Base-by-base conservation (phyloP, 495 filamentous ascomycete species). In the Hyaloscypha variabilis region DNA sequence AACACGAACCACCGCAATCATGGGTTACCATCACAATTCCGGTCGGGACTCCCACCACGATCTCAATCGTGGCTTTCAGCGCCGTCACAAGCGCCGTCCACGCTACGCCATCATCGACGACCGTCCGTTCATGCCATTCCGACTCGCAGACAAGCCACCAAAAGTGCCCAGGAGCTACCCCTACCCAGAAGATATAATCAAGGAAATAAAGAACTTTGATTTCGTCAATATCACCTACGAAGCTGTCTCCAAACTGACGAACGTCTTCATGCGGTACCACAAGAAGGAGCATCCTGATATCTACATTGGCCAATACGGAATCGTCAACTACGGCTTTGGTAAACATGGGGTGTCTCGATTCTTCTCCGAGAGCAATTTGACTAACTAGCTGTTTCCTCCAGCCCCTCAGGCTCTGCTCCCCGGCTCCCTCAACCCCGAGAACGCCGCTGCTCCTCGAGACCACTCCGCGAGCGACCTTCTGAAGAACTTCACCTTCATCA, bases 351-450 rank as follows among this genome's bases (percentile, higher is more conserved):
- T 25, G 10, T 28, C 28, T 26, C 24, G 14, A 28, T 11, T 56
- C 14, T 26, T 29, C n/a, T 28, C 25, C 13, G 6, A 46, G 39
- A 46, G 19, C 39, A 8, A 46, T 46, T 19, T 46, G 6, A 19
- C 39, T 46, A 17, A 46, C 39, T 17, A 10, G 14, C 17, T 58
- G 26, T 6, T 58, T 19, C 17, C 26, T 10, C 25, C 17, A 21
- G 31, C 31, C 8, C 55, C 55, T 14, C 11, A 58, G 31, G 2
- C 31, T 17, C 21, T 58, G 28, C 13, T 28, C 14, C 28, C 55
- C 17, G 25, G 55, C 28, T 58, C 55, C 14, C 29, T 58, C n/a
- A 58, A 58, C 25, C 28, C 26, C 19, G 55, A 58, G 14, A 46
- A 46, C 19, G 39, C 6, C 19, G 23, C 55, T 19, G 55, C 6